These are phyloP conservation scores for Paspalum notatum DNA, from an alignment of 176 grass and related monocot genomes.

Conservation along the genomic window DNA sequence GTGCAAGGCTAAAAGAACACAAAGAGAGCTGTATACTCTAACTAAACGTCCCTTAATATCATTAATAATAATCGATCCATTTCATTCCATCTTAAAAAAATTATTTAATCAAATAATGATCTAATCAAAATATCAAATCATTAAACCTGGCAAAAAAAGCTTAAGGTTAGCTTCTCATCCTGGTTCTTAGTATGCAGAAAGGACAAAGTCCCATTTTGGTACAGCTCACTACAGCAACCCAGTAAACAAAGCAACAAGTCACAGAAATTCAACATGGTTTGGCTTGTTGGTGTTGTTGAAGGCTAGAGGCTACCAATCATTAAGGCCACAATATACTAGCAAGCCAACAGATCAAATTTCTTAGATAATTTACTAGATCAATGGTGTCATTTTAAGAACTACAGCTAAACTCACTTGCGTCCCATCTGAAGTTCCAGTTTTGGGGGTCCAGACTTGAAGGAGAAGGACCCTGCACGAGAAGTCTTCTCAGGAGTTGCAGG, in stretches of 20 bases:
- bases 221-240: background rate
- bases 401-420: conserved; percentile 70
- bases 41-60: background rate
- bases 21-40: conserved; percentile 22
- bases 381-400: background rate
- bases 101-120: conserved; percentile 5
- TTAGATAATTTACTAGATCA: conserved; percentile 5
- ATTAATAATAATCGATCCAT: background rate
- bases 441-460: conserved; percentile 67
- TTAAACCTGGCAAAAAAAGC: background rate
- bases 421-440: conserved; percentile 99
- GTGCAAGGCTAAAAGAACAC: background rate
- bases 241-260: conserved; percentile 12
- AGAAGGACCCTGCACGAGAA: conserved; percentile 62
- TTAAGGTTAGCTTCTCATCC: background rate
- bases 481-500: conserved; percentile 57
- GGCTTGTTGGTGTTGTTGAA: background rate
- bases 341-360: background rate
- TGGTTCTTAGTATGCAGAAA: background rate
- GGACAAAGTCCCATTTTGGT: conserved; percentile 12
- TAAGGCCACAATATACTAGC: conserved; percentile 4
- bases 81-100: background rate
- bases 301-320: conserved; percentile 15
- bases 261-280: conserved; percentile 28
- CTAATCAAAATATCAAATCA: background rate